phyloP scores from a whole-genome alignment of 768 basidiomycete species.

The Austroboletus festivus region DNA sequence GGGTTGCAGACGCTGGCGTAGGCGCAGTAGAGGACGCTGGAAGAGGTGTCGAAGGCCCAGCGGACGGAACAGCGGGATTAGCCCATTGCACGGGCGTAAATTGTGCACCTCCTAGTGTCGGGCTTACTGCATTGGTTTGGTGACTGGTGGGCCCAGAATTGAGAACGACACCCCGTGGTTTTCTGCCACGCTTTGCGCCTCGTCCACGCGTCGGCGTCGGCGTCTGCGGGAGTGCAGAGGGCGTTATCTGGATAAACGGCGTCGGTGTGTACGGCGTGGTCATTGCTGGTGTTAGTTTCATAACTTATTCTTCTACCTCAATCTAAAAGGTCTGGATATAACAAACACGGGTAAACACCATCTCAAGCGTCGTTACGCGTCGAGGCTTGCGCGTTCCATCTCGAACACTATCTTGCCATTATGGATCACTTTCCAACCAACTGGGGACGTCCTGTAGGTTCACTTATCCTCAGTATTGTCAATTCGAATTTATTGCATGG shows the following conservation, averaged over 20 bases:
- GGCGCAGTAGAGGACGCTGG: constrained; percentile 6
- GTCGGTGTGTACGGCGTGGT: constrained; percentile 21
- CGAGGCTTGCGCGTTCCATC: constrained; percentile 17
- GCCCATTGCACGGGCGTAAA: constrained; percentile 43
- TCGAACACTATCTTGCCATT: no score
- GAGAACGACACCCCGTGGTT: constrained; percentile 19
- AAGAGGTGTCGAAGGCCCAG: constrained; percentile 11
- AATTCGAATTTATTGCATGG: background rate
- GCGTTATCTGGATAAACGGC: constrained; percentile 28
- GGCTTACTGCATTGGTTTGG: background rate
- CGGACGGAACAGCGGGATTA: constrained; percentile 13
- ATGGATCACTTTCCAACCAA: constrained; percentile 87
- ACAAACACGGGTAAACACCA: constrained; percentile 20
- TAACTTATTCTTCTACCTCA: no score
- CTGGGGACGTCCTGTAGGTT: constrained; percentile 76
- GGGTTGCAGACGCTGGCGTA: background rate
- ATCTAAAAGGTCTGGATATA: no score
- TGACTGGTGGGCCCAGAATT: constrained; percentile 10
- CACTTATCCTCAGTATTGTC: no score
- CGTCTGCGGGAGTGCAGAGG: constrained; percentile 12
- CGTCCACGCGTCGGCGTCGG: constrained; percentile 26
- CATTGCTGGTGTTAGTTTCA: constrained; percentile 15
- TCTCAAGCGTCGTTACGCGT: constrained; percentile 20
- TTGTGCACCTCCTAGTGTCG: constrained; percentile 1
- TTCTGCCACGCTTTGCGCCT: constrained; percentile 27